A percentile compares a stretch with the other conserved stretches of the same genome.
phyloP scores from a whole-genome alignment of 2,329 filamentous ascomycete genomes.

The Hymenoscyphus linearis region DNA sequence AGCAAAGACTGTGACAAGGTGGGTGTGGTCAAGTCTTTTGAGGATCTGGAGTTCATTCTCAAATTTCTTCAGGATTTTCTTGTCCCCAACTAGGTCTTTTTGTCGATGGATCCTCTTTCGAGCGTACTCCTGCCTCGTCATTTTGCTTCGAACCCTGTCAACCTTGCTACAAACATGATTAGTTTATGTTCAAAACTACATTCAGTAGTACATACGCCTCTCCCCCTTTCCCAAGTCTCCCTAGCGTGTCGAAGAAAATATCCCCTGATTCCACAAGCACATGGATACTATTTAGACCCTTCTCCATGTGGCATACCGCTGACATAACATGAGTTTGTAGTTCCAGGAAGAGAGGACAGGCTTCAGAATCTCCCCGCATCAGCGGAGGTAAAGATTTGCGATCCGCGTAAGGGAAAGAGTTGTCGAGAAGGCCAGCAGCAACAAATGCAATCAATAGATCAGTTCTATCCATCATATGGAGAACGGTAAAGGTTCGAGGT shows the following conservation, averaged over 20 bases:
- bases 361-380: constrained; percentile 5
- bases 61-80: constrained; percentile 1
- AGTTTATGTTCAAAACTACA: neutral
- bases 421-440: constrained; percentile 6
- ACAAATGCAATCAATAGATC: constrained; percentile 5
- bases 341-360: constrained; percentile 5
- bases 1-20: constrained; percentile 4
- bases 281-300: constrained; percentile 5
- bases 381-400: constrained; percentile 7
- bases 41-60: constrained; percentile 1
- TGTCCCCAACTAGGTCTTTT: neutral
- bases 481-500: constrained; percentile 6
- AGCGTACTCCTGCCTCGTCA: constrained; percentile 9
- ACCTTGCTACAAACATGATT: neutral
- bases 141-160: constrained; percentile 9
- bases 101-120: constrained; percentile 10
- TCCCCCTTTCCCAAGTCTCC: constrained; percentile 9
- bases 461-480: constrained; percentile 7
- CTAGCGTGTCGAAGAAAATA: constrained; percentile 5
- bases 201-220: constrained; percentile 4
- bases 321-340: constrained; percentile 10
- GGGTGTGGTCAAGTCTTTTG: constrained; percentile 5
- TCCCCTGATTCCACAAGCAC: constrained; percentile 8
- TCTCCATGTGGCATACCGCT: constrained; percentile 6
- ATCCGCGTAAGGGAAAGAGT: constrained; percentile 8